Evolutionary conservation across 129 eudicot species (phyloP), one percentile per base, ranked within the genome.

Genomic region (Pittosporum tobira): DNA sequence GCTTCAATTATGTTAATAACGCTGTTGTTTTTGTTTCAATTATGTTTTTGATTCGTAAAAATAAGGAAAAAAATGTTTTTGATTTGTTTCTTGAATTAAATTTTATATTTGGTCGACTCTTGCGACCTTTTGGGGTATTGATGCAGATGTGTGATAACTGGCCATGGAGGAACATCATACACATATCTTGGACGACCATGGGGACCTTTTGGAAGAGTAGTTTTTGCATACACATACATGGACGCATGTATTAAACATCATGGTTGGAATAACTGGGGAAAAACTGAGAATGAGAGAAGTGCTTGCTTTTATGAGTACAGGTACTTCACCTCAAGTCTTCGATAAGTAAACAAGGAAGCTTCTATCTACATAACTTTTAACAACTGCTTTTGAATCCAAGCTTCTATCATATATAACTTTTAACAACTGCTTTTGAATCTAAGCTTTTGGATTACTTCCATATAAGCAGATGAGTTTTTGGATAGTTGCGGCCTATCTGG

Each of bases 161-260:
- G 99, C 43, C 81, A 74, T 68, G 96, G 96, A 36, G 86, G 78
- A 55, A 24, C 88, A 51, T 37, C 79, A 21, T 91, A 87, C 53
- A 57, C 81, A 26, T 63, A 79, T 79, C 99, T 91, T 57, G 99
- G 99, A 62, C 88, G 96, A 44, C 99, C 99, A 12, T 91, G 99
- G 96, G 96, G 99, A n/a, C 90, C 99, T 57, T 87, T 83, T 56
- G 99, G 96, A 61, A 74, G 99, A 71, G 99, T 91, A 59, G 91
- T 91, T 56, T 91, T 78, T 53, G 99, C 91, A 2, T 87, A 81
- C 68, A 83, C 94, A 0, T 79, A 66, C 28, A 81, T 91, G 94
- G 99, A 91, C 75, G 75, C 84, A 69, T 91, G 99, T 48, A 57
- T 91, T 25, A 87, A 45, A 66, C 78, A 76, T 26, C 83, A 62